Conservation (phyloP, 768 basidiomycete species). For the Xerocomellus amylosporus region DNA sequence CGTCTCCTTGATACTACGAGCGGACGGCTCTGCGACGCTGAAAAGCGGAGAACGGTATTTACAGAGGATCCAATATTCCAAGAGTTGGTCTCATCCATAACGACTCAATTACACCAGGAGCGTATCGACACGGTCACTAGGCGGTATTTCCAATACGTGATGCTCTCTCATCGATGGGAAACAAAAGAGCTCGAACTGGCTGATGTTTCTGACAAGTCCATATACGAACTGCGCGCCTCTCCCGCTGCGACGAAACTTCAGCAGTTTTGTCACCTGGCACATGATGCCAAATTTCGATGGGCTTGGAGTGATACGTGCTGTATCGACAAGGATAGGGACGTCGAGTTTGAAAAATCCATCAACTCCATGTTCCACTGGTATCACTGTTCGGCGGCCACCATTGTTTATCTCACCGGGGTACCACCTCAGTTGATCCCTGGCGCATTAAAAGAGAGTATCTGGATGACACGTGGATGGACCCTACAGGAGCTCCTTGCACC, state of each 20-base stretch:
- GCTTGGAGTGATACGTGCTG: constrained; percentile 27
- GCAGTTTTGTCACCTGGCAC: constrained; percentile 15
- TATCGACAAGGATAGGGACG: constrained; percentile 18
- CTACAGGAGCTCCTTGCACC: constrained; percentile 25
- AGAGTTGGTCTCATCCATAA: constrained; percentile 17
- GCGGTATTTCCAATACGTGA: constrained; percentile 16
- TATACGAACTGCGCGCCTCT: constrained; percentile 10
- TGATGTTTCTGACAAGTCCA: constrained; percentile 10
- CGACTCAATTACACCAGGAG: background rate
- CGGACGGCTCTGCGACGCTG: constrained; percentile 17
- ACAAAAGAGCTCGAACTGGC: constrained; percentile 8
- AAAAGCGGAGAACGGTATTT: constrained; percentile 13
- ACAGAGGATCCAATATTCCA: constrained; percentile 7
- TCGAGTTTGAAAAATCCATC: constrained; percentile 20
- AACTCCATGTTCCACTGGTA: constrained; percentile 26
- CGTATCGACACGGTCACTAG: constrained; percentile 3
- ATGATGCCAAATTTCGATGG: constrained; percentile 13
- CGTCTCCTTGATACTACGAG: constrained; percentile 22
- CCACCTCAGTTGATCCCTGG: constrained; percentile 9
- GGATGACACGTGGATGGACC: constrained; percentile 26
- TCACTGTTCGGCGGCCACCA: constrained; percentile 11
- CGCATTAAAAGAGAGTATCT: constrained; percentile 9
- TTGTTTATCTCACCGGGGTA: constrained; percentile 19
- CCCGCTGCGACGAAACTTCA: constrained; percentile 13
- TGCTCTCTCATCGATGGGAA: constrained; percentile 26